Base-by-base conservation (phyloP, 2,329 filamentous ascomycete species). In the Penicillium concentricum region DNA sequence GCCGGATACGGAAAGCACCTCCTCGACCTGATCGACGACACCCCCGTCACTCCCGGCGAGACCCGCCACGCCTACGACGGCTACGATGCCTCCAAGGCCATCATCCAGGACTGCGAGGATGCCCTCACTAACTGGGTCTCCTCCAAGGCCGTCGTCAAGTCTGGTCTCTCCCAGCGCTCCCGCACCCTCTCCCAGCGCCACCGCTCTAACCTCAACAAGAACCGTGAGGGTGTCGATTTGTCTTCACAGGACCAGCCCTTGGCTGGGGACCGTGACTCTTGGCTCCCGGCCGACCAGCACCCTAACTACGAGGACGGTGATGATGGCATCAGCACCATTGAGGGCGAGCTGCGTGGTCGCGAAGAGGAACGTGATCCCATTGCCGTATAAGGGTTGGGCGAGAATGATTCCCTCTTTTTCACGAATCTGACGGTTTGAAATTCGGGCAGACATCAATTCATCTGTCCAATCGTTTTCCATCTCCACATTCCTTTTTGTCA, bases 51-150 rank as follows among this genome's bases (percentile, higher is more conserved):
- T 6, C 94, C 94, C 24, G 94, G 94, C 67, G 94, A 99, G 83
- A 97, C 93, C 20, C 90, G 94, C 62, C 86, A 91, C 51, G 92
- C 94, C 1, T 99, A 99, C 72, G 94, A 99, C 71, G 94, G 94
- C 61, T 99, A 99, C 74, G 94, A 99, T 76, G 92, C 92, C 61
- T 96, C 91, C 84, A 97, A 97, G 80, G 93, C 85, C 62, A 97
- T 99, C 77, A 97, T 99, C 71, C 94, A 99, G 79, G 94, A 99
- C 77, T 99, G 94, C 76, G 94, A 99, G 78, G 92, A 97, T 73
- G 85, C 94, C 2, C 87, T 99, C 59, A 97, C 92, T 74, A 97
- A 96, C 82, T 99, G 94, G 94, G 92, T 97, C 38, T 84, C 87
- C 56, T 88, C 91, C 69, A 94, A 95, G 71, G 93, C 94, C 6